Evolutionary conservation across 352 stramenopile genomes (phyloP), one percentile per base, ranked within the genome.

Genomic region (Globisporangium orthogonon): DNA sequence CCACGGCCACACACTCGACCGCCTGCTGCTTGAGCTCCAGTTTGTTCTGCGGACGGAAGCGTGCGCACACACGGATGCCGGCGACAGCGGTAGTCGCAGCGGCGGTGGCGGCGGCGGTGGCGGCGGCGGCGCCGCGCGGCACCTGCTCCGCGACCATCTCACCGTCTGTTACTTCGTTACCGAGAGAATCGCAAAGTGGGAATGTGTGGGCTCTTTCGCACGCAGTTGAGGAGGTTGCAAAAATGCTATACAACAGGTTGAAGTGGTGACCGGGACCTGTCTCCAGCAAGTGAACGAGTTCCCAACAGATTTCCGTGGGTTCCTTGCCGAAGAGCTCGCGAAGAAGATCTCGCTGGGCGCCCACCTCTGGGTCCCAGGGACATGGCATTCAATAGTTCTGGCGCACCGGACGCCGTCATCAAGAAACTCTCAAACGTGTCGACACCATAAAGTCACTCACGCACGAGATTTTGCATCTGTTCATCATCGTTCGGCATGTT

Each of bases 31-130:
- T 78, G 39, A 74, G 60, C 65, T 90, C 80, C 39, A 90, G 76
- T 52, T 81, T 86, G 65, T 88, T 90, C 67, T 90, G 80, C 68
- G 77, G 77, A 6, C 77, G 80, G 64, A 90, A 90, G 52, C 80
- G 75, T 58, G 78, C 80, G 53, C 72, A 88, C 48, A 90, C 80
- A 54, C 78, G 77, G 58, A 90, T 73, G 52, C 78, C 78, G n/a
- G 68, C 78, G 31, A 6, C 37, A 13, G 37, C 11, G 11, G 10
- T 13, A 1, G 35, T 9, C 1, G 37, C 35, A 9, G 35, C 3
- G 35, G 35, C 35, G 35, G 35, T 10, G 35, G 35, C 4, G 35
- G 9, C 35, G 35, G 9, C 35, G 35, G 5, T 9, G 35, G 35
- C 35, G 35, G 7, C 4, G 35, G 13, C 35, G 7, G 23, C 23